These are phyloP conservation scores for Lipomyces sp. DNA, from an alignment of 805 yeast genomes.

Conservation along the genomic window DNA sequence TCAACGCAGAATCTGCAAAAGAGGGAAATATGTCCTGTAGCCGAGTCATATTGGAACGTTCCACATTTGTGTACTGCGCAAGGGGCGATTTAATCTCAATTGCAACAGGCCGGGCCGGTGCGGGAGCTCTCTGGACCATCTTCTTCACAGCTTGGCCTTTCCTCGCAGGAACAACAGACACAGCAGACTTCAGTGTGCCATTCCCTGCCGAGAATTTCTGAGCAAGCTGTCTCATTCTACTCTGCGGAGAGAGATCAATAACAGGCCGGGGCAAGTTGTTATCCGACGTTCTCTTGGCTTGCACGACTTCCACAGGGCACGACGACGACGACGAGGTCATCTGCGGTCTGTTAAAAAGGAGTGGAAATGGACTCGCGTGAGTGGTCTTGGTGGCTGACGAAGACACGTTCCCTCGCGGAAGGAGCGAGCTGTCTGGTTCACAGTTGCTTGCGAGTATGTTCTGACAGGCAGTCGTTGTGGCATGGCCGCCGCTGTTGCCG, in stretches of 20 bases:
- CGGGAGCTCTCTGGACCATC: conserved; percentile 23
- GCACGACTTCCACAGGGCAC: no score
- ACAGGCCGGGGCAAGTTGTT: background rate
- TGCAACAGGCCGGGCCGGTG: conserved; percentile 29
- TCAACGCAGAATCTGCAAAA: conserved; percentile 13
- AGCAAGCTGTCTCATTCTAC: conserved; percentile 15
- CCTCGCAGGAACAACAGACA: background rate
- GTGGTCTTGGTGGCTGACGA: no score
- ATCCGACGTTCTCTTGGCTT: background rate
- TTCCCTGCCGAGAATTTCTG: conserved; percentile 5
- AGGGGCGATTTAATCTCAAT: conserved; percentile 12
- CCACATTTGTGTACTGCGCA: conserved; percentile 10
- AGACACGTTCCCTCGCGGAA: no score
- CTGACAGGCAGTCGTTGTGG: no score
- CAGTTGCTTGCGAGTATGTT: no score
- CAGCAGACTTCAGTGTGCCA: background rate
- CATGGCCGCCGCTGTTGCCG: no score
- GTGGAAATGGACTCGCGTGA: conserved; percentile 19
- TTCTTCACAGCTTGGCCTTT: conserved; percentile 23
- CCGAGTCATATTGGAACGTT: conserved; percentile 10
- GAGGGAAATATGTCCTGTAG: conserved; percentile 24
- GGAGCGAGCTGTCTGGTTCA: no score
- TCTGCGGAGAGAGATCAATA: conserved; percentile 3
- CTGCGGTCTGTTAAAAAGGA: conserved; percentile 18
- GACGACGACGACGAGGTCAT: no score